A percentile compares a stretch with the other conserved stretches of the same genome.
Conservation (phyloP, 2,329 filamentous ascomycete genomes). For the Stachybotrys chartarum region DNA sequence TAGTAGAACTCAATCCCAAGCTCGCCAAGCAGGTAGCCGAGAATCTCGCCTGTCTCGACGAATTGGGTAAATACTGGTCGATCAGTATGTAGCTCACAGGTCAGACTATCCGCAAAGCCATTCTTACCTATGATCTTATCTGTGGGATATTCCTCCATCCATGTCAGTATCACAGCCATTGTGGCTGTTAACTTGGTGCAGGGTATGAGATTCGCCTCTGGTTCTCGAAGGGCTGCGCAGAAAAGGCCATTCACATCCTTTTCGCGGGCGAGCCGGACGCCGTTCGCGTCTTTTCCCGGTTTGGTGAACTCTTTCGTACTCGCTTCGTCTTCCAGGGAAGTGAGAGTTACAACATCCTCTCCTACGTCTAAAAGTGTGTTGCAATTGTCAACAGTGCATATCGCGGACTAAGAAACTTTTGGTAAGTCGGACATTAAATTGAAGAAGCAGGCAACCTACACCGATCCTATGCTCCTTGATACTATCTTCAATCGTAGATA, state of each 20-base stretch:
- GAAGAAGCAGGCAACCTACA: too few species aligned
- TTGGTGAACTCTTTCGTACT: not conserved
- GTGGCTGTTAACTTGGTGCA: conserved; percentile 24
- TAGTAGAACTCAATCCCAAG: conserved; percentile 28
- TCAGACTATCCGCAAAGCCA: not conserved
- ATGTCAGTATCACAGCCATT: conserved; percentile 22
- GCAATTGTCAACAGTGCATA: not conserved
- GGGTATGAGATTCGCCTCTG: conserved; percentile 4
- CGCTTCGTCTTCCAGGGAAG: not conserved
- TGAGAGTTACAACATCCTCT: not conserved
- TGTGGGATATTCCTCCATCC: conserved; percentile 18
- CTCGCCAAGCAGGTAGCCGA: conserved; percentile 26
- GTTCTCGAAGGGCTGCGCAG: conserved; percentile 5
- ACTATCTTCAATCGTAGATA: too few species aligned
- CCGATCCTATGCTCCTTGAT: too few species aligned
- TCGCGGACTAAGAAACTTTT: not conserved
- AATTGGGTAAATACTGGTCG: conserved; percentile 28
- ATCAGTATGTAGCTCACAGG: not conserved
- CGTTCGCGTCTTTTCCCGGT: conserved; percentile 16
- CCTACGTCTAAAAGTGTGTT: not conserved
- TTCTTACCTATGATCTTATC: conserved; percentile 33
- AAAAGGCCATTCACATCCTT: conserved; percentile 12
- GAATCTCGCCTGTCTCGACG: conserved; percentile 18
- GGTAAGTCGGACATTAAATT: not conserved
- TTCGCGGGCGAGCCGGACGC: conserved; percentile 3